Conservation (phyloP, 2,329 filamentous ascomycete genomes). For the Juglanconis sp. region DNA sequence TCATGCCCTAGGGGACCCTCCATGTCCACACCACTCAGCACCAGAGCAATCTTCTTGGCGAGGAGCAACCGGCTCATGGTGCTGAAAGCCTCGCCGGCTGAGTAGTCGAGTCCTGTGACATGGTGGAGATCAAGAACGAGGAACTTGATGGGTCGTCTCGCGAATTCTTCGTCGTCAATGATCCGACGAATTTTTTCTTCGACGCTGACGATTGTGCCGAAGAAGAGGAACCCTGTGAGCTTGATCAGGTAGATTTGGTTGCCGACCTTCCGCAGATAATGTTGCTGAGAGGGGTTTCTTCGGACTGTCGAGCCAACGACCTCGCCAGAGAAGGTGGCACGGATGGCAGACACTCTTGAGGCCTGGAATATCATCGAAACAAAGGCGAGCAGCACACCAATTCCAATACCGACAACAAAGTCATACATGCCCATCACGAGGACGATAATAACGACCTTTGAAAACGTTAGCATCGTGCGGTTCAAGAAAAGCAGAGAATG, state of each 20-base stretch:
- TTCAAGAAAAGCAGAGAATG: background rate
- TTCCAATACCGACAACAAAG: constrained; percentile 89
- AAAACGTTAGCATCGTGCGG: constrained; percentile 23
- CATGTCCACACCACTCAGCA: constrained; percentile 78
- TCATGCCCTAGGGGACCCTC: constrained; percentile 73
- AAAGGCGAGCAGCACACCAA: constrained; percentile 89
- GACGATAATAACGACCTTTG: constrained; percentile 76
- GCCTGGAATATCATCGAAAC: constrained; percentile 89
- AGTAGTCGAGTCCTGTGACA: constrained; percentile 92
- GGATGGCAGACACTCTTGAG: constrained; percentile 82
- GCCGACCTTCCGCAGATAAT: constrained; percentile 81
- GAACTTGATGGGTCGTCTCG: constrained; percentile 76
- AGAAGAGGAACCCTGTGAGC: constrained; percentile 93
- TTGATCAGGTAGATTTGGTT: constrained; percentile 89
- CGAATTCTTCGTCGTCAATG: constrained; percentile 79
- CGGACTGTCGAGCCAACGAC: constrained; percentile 90
- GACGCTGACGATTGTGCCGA: constrained; percentile 93
- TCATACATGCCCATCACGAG: constrained; percentile 96
- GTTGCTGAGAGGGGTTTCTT: constrained; percentile 82
- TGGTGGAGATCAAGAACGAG: constrained; percentile 84
- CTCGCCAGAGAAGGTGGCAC: constrained; percentile 85
- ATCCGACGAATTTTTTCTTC: constrained; percentile 82
- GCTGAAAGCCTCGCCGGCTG: constrained; percentile 90
- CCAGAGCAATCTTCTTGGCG: constrained; percentile 73
- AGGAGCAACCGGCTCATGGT: constrained; percentile 82